Evolutionary conservation across 805 yeast species (phyloP), one percentile per base, ranked within the genome.

Genomic region (Myxozyma lipomycoides): DNA sequence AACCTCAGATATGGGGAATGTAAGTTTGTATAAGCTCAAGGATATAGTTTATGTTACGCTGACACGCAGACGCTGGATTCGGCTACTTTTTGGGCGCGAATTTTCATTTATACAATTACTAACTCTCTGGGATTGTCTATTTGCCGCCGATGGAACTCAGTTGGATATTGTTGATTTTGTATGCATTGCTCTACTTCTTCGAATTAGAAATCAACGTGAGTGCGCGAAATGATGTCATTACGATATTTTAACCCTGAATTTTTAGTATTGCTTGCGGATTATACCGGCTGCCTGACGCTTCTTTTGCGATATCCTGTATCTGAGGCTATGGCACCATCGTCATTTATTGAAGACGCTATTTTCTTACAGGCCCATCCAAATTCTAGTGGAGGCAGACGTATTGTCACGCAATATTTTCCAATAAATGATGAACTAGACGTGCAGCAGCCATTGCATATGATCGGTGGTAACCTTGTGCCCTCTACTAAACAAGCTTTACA

Each of bases 1-100:
- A 68, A 51, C 70, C 71, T 1, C 71, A 68, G 52, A 60, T 68
- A 21, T 68, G 71, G 71, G 71, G 67, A 2, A 60, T 68, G 45
- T 42, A 30, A 7, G 45, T 42, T 42, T 21, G 7, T 18, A 28
- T 12, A 7, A 9, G 32, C 32, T 28, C 12, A 28, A 7, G 12
- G 12, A 28, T 9, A 46, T 17, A 7, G 17, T 19, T 40, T 12
- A 12, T n/a, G n/a, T 30, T 15, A 30, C 35, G 19, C 40, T 37
- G 21, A n/a, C 21, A 21, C 32, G 12, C 18, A 43, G 48, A 4
- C 57, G 70, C 22, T 68, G 71, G 70, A 59, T 68, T 26, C 52
- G 72, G 12, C 53, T 68, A 36, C 49, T 68, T 39, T 68, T 69
- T 40, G 63, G 68, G 6, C 54, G 72, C 15, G 72, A 68, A 52